A percentile compares a stretch with the other conserved stretches of the same genome.
Evolutionary conservation across 139 green algal species (phyloP).

Genomic region (Auxenochlorella pyrenoidosa): DNA sequence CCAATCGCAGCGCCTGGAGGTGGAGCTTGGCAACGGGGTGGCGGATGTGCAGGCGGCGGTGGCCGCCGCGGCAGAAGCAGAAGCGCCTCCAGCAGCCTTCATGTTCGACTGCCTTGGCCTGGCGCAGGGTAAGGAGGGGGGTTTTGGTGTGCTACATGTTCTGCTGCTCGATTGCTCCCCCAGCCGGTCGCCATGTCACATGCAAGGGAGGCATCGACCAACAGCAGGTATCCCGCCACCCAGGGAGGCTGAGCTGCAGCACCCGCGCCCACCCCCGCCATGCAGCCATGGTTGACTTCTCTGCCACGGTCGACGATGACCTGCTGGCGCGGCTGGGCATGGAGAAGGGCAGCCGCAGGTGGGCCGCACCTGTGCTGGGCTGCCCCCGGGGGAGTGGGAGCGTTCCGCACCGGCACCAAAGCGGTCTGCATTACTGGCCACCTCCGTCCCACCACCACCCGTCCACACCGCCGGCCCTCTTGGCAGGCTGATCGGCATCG

Average conservation of each 20-base stretch:
- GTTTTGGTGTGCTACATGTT: background rate
- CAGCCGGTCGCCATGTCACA: background rate
- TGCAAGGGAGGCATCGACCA: background rate
- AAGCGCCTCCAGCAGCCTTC: too few relatives aligned
- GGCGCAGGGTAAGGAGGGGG: background rate
- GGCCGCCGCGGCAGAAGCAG: background rate
- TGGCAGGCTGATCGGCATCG: slow-evolving; percentile 47
- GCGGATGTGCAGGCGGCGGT: slow-evolving; percentile 14
- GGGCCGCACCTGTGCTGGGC: background rate
- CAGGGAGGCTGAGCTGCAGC: too few relatives aligned
- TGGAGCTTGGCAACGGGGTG: background rate
- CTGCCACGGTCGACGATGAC: slow-evolving; percentile 56
- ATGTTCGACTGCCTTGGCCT: slow-evolving; percentile 7
- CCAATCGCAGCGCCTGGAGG: background rate
- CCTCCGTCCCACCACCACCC: background rate
- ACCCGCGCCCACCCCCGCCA: background rate
- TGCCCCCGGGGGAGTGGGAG: background rate
- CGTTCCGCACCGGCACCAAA: too few relatives aligned
- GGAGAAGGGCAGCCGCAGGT: slow-evolving; percentile 66
- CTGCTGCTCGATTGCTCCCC: background rate
- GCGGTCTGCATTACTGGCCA: background rate
- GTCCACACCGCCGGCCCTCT: background rate
- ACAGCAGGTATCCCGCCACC: too few relatives aligned
- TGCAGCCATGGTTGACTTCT: slow-evolving; percentile 80
- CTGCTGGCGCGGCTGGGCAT: slow-evolving; percentile 56